phyloP scores from a whole-genome alignment of 139 green algal species.

The Volvox africanus region DNA sequence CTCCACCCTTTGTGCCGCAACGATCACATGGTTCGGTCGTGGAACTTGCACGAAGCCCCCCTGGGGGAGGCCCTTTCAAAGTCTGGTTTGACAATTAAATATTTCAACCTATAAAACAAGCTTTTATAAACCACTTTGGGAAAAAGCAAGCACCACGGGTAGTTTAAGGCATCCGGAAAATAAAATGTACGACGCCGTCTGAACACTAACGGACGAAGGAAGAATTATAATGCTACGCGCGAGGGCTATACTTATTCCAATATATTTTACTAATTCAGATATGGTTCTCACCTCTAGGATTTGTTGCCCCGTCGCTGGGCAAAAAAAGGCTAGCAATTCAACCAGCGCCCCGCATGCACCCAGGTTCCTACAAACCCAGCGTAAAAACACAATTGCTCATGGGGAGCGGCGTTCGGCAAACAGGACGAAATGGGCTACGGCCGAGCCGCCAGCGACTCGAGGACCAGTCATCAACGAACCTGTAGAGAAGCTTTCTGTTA shows the following conservation, averaged over 20 bases:
- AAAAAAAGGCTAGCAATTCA: neutral
- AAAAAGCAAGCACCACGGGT: too few species aligned
- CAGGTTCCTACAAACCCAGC: neutral
- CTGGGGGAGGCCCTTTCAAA: too few species aligned
- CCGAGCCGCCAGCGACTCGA: conserved; percentile 31
- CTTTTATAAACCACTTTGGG: too few species aligned
- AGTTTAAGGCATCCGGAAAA: neutral
- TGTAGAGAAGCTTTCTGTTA: conserved; percentile 25
- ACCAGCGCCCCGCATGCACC: neutral
- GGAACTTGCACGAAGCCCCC: too few species aligned
- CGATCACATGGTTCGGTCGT: too few species aligned
- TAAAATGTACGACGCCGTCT: neutral
- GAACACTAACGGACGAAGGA: neutral
- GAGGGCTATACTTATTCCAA: too few species aligned
- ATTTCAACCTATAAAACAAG: too few species aligned
- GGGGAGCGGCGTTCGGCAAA: conserved; percentile 80
- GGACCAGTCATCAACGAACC: neutral
- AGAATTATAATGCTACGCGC: neutral
- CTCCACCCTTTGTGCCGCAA: too few species aligned
- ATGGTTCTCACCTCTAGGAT: neutral
- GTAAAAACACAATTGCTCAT: neutral
- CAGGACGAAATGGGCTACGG: conserved; percentile 71
- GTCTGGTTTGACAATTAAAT: too few species aligned
- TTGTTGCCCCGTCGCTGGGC: neutral
- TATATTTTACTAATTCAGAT: too few species aligned